These are phyloP conservation scores for Serpula lacrymans DNA, from an alignment of 768 basidiomycete species.

Conservation along the genomic window DNA sequence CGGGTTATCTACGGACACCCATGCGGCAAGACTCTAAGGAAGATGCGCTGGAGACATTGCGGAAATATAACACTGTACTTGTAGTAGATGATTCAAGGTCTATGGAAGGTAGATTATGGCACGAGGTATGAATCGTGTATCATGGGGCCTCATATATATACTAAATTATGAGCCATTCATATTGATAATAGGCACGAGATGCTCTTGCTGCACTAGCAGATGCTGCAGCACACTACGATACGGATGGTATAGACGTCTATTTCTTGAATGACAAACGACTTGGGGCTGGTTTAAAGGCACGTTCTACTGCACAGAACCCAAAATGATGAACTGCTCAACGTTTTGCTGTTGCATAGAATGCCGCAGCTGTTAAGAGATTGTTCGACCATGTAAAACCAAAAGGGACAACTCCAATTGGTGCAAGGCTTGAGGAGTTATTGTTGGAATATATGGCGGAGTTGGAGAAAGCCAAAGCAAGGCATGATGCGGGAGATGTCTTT, in stretches of 20 bases:
- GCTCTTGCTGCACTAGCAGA: constrained; percentile 49
- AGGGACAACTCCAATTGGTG: constrained; percentile 45
- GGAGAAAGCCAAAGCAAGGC: constrained; percentile 26
- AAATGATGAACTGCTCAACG: no score
- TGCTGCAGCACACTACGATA: constrained; percentile 47
- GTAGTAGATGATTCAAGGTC: constrained; percentile 61
- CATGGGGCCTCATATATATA: not conserved
- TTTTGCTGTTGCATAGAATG: constrained; percentile 27
- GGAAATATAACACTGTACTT: constrained; percentile 53
- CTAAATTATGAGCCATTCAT: constrained; percentile 3
- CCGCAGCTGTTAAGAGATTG: constrained; percentile 33
- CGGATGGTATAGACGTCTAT: constrained; percentile 58
- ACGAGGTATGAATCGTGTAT: constrained; percentile 34
- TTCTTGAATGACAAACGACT: constrained; percentile 47
- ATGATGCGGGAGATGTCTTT: constrained; percentile 16
- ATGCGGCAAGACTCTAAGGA: constrained; percentile 24
- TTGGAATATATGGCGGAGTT: constrained; percentile 33
- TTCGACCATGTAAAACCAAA: constrained; percentile 42
- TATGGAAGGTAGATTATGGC: constrained; percentile 50
- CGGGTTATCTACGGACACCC: constrained; percentile 18
- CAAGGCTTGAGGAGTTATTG: constrained; percentile 37
- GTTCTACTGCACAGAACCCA: not conserved
- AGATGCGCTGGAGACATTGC: constrained; percentile 32
- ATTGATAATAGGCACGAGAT: constrained; percentile 34
- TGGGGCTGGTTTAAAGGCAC: constrained; percentile 38